Evolutionary conservation across 257 asterid genomes (phyloP).

Genomic region (Handroanthus guayacan): DNA sequence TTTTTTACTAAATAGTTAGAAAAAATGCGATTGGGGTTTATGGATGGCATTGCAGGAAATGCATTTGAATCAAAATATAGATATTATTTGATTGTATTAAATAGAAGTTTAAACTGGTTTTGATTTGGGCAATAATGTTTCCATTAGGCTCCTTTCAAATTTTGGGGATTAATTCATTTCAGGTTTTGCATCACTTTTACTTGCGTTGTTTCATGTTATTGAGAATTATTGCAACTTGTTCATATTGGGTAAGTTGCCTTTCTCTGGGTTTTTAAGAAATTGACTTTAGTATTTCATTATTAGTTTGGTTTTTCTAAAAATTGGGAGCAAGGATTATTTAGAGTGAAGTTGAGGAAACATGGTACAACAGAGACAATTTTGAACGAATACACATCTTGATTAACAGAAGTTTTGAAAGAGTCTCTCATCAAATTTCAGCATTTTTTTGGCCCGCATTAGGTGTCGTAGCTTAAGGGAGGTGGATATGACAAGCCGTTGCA

Average conservation of each 20-base stretch:
- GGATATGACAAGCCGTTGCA: background rate
- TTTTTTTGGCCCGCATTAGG: background rate
- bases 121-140: too few species aligned
- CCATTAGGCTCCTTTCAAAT: too few species aligned
- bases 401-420: background rate
- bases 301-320: conserved; percentile 5
- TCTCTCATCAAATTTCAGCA: conserved; percentile 4
- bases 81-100: too few species aligned
- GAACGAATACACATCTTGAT: background rate
- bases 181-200: too few species aligned
- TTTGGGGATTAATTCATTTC: too few species aligned
- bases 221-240: background rate
- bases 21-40: background rate
- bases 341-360: background rate
- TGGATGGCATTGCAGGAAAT: background rate
- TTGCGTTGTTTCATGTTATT: background rate
- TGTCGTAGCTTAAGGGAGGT: conserved; percentile 22
- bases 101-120: background rate
- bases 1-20: background rate
- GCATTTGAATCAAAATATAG: background rate
- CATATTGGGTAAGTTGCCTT: too few species aligned
- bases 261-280: background rate
- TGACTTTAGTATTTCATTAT: background rate
- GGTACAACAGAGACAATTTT: background rate
- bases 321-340: background rate